phyloP scores from a whole-genome alignment of 2,329 filamentous ascomycete genomes.

The Lomentospora prolificans region DNA sequence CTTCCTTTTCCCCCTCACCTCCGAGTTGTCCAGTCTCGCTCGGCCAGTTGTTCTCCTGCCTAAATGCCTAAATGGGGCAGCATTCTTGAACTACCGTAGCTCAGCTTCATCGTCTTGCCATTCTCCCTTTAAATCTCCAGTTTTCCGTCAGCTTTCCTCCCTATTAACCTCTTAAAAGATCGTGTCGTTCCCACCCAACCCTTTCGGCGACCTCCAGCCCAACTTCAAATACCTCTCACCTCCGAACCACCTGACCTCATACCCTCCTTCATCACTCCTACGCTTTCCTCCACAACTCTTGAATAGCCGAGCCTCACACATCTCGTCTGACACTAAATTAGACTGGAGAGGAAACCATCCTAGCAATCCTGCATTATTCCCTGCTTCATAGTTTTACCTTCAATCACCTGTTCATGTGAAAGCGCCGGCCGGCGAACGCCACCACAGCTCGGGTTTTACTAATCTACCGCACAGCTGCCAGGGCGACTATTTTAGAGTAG shows the following conservation, averaged over 20 bases:
- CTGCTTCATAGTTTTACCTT: background rate
- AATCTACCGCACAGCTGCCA: background rate
- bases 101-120: background rate
- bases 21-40: no score
- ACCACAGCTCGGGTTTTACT: background rate
- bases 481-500: background rate
- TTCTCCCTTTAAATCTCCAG: background rate
- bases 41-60: background rate
- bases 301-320: background rate
- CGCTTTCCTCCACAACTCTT: no score
- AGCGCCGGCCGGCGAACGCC: background rate
- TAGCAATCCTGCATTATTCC: no score
- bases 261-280: background rate
- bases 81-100: no score
- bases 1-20: background rate
- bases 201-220: background rate
- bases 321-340: background rate
- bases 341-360: no score
- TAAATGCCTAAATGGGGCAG: background rate
- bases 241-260: background rate
- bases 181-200: background rate
- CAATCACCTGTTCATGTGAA: background rate
- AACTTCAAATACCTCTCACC: background rate
- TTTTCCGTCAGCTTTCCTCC: background rate
- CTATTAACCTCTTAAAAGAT: background rate